phyloP scores from a whole-genome alignment of 2,329 filamentous ascomycete species.

The Botrytis squamosa region DNA sequence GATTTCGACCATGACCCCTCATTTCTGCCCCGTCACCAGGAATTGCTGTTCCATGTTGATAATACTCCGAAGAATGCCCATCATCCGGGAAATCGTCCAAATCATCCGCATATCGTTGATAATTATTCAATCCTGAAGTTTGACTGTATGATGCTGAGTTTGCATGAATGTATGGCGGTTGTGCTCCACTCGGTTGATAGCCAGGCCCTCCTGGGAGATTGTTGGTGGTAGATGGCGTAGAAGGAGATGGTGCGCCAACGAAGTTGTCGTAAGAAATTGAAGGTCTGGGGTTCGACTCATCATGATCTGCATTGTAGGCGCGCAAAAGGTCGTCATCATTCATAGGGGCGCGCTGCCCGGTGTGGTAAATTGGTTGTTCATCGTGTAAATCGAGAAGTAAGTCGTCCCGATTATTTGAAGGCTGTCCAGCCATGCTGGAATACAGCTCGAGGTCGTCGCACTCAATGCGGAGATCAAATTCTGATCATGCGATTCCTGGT shows the following conservation, averaged over 20 bases:
- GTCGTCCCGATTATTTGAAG: constrained; percentile 49
- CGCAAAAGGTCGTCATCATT: constrained; percentile 79
- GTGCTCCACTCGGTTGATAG: constrained; percentile 27
- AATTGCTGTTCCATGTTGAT: constrained; percentile 69
- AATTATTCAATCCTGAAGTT: constrained; percentile 80
- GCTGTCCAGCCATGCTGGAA: constrained; percentile 60
- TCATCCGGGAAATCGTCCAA: constrained; percentile 80
- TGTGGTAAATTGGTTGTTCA: constrained; percentile 68
- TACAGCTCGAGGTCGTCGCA: constrained; percentile 34
- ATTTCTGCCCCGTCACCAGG: constrained; percentile 54
- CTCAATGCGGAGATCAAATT: constrained; percentile 29
- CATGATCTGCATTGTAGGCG: constrained; percentile 63
- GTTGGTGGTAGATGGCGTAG: constrained; percentile 47
- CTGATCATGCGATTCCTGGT: constrained; percentile 26
- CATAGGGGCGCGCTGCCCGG: constrained; percentile 73
- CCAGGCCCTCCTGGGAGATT: constrained; percentile 41
- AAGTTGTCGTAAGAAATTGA: constrained; percentile 96
- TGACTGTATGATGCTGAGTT: constrained; percentile 52
- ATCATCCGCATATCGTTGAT: constrained; percentile 86
- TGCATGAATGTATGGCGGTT: constrained; percentile 33
- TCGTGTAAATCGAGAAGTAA: constrained; percentile 74
- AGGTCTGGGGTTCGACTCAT: constrained; percentile 66
- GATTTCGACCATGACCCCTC: constrained; percentile 62
- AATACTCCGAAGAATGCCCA: constrained; percentile 65
- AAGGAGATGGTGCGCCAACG: constrained; percentile 64